Conservation (phyloP, 2,329 filamentous ascomycete species). For the Ophiostoma novo-ulmi region DNA sequence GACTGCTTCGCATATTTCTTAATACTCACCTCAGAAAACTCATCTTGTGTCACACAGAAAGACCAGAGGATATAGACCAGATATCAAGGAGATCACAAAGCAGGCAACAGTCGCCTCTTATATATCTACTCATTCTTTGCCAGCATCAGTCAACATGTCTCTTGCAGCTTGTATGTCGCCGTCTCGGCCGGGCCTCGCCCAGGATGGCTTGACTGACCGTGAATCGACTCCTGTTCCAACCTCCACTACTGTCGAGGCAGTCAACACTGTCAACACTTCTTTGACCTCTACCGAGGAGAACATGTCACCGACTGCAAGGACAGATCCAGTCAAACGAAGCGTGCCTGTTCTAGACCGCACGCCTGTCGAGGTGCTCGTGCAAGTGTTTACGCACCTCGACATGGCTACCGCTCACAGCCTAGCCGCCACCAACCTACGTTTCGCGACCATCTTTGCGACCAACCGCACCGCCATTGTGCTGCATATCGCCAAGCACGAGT, state of each 20-base stretch:
- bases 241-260: not conserved
- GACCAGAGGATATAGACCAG: too few relatives aligned
- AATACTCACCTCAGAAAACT: too few relatives aligned
- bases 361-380: conserved; percentile 46
- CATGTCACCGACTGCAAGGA: not conserved
- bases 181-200: not conserved
- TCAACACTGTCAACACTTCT: not conserved
- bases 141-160: not conserved
- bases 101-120: too few relatives aligned
- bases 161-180: not conserved
- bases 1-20: too few relatives aligned
- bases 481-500: conserved; percentile 40
- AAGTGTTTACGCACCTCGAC: conserved; percentile 45
- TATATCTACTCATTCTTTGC: not conserved
- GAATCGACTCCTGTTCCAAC: not conserved
- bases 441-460: conserved; percentile 40
- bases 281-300: not conserved
- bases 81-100: too few relatives aligned
- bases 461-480: conserved; percentile 42
- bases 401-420: conserved; percentile 40
- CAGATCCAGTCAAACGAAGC: not conserved
- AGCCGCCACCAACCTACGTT: conserved; percentile 36
- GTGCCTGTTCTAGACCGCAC: conserved; percentile 28
- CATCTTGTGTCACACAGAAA: too few relatives aligned
- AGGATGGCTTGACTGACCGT: not conserved